phyloP scores from a whole-genome alignment of 2,329 filamentous ascomycete species.

The Colletotrichum spinosum region DNA sequence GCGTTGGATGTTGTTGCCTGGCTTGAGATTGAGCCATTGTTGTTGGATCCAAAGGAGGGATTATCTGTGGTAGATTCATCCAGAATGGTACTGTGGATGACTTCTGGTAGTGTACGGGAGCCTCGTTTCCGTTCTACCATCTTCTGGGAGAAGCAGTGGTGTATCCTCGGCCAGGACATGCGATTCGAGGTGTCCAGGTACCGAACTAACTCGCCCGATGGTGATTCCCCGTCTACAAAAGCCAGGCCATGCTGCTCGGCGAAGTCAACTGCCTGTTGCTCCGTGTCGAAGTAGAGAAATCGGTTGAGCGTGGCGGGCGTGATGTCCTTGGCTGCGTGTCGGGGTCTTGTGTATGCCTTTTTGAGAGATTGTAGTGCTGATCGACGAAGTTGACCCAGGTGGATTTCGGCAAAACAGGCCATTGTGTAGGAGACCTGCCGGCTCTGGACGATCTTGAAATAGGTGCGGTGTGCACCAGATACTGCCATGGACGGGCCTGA shows the following conservation, averaged over 20 bases:
- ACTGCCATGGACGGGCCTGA: slow-evolving; percentile 62
- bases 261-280: slow-evolving; percentile 74
- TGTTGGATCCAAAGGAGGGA: slow-evolving; percentile 3
- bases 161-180: slow-evolving; percentile 61
- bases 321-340: slow-evolving; percentile 69
- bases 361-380: slow-evolving; percentile 67
- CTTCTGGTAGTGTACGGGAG: slow-evolving; percentile 60
- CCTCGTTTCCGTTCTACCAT: slow-evolving; percentile 72
- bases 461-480: slow-evolving; percentile 62
- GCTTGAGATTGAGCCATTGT: slow-evolving; percentile 3
- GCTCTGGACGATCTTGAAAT: slow-evolving; percentile 70
- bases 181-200: slow-evolving; percentile 55
- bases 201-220: slow-evolving; percentile 49
- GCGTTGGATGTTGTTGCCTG: slow-evolving; percentile 25
- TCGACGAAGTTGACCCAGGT: slow-evolving; percentile 71
- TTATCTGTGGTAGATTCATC: slow-evolving; percentile 46
- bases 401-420: slow-evolving; percentile 77
- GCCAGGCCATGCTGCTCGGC: slow-evolving; percentile 68
- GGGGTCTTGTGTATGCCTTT: slow-evolving; percentile 65
- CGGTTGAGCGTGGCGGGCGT: slow-evolving; percentile 67
- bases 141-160: slow-evolving; percentile 65
- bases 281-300: slow-evolving; percentile 74
- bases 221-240: slow-evolving; percentile 55
- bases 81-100: slow-evolving; percentile 68
- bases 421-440: slow-evolving; percentile 73